Conservation (phyloP, 2,329 filamentous ascomycete species). For the Aspergillus pseudotamarii region DNA sequence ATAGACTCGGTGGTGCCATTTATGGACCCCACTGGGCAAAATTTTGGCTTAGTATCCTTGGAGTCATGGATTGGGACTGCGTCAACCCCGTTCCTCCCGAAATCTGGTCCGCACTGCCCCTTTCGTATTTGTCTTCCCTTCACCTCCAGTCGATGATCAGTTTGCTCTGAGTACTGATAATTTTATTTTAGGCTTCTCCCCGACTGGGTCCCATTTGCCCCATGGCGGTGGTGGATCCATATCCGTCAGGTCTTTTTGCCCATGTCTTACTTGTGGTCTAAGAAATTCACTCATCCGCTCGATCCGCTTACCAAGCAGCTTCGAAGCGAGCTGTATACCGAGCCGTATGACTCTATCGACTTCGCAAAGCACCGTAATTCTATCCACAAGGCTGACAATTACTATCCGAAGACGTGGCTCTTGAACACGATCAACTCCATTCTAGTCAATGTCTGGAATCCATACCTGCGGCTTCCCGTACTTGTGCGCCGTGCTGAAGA, state of each 20-base stretch:
- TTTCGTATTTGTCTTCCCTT: neutral
- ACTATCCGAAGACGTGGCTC: conserved; percentile 86
- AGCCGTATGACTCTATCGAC: conserved; percentile 76
- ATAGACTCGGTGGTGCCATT: conserved; percentile 81
- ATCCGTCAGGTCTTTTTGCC: conserved; percentile 95
- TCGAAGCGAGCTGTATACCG: conserved; percentile 78
- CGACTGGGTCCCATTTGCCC: conserved; percentile 85
- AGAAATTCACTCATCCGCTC: conserved; percentile 74
- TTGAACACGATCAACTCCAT: conserved; percentile 78
- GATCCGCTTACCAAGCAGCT: conserved; percentile 73
- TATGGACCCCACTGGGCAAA: conserved; percentile 95
- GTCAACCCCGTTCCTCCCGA: conserved; percentile 95
- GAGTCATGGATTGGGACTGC: conserved; percentile 83
- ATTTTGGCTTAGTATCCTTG: conserved; percentile 86
- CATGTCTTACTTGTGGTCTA: conserved; percentile 89
- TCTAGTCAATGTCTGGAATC: conserved; percentile 77
- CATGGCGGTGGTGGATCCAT: conserved; percentile 97
- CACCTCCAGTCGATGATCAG: neutral
- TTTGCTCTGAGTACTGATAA: conserved; percentile 11
- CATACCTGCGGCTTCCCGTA: conserved; percentile 68
- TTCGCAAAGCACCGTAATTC: conserved; percentile 80
- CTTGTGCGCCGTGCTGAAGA: conserved; percentile 74
- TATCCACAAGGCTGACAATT: conserved; percentile 80
- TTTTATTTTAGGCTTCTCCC: conserved; percentile 64
- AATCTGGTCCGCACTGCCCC: conserved; percentile 64